phyloP scores from a whole-genome alignment of 108 stramenopile species.

The Fragilariopsis cylindrus region DNA sequence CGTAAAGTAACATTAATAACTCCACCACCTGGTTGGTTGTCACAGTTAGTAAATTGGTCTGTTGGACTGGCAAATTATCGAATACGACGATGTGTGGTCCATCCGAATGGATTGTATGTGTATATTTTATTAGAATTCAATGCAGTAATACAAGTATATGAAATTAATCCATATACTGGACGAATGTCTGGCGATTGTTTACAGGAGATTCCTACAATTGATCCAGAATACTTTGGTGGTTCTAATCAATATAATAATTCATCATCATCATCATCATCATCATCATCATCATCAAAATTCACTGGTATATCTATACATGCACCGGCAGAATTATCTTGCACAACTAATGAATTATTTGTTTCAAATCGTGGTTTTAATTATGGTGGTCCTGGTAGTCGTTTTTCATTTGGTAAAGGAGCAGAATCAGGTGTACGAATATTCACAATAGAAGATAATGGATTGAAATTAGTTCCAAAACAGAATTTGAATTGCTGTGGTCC shows the following conservation, averaged over 20 bases:
- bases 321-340: not conserved
- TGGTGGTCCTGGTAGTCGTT: too few species aligned
- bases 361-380: not conserved
- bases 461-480: not conserved
- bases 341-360: not conserved
- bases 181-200: constrained; percentile 23
- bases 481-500: not conserved
- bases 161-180: constrained; percentile 9
- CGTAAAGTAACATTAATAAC: constrained; percentile 15
- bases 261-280: too few species aligned
- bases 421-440: constrained; percentile 1
- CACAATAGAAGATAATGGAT: not conserved
- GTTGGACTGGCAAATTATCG: constrained; percentile 8
- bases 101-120: constrained; percentile 27
- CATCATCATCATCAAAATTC: not conserved
- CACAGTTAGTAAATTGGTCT: not conserved
- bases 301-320: not conserved
- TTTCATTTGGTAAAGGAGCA: not conserved
- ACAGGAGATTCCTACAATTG: constrained; percentile 29
- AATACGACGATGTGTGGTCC: constrained; percentile 21
- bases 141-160: constrained; percentile 31
- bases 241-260: too few species aligned
- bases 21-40: constrained; percentile 10
- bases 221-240: constrained; percentile 16
- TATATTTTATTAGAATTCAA: constrained; percentile 27